Percentiles rank a stretch among this genome's conserved stretches.
Evolutionary conservation across 306 rosid species (phyloP).

Genomic region (Ceratonia siliqua): DNA sequence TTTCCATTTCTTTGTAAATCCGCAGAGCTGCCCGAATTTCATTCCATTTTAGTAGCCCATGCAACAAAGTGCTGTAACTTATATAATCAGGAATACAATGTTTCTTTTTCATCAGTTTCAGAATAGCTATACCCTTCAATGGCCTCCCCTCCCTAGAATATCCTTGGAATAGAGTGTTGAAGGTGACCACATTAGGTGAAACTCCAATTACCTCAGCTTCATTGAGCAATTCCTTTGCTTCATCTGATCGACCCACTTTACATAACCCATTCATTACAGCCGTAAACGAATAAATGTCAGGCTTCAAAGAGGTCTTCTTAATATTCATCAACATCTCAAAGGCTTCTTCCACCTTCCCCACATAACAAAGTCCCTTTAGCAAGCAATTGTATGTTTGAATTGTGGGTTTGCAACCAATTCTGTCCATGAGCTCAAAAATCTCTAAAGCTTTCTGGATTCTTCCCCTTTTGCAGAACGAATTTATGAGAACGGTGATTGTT

Average conservation of each 20-base stretch:
- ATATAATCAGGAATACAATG: conserved; percentile 65
- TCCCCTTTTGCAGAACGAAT: conserved; percentile 67
- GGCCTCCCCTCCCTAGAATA: conserved; percentile 79
- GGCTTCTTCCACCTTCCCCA: conserved; percentile 84
- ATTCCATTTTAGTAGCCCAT: conserved; percentile 76
- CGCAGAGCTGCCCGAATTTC: conserved; percentile 39
- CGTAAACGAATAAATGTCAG: conserved; percentile 67
- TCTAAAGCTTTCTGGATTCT: conserved; percentile 61
- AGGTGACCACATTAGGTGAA: conserved; percentile 58
- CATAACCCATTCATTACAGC: conserved; percentile 83
- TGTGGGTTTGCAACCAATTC: conserved; percentile 45
- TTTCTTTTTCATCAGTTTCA: conserved; percentile 61
- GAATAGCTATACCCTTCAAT: conserved; percentile 51
- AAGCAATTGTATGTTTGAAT: conserved; percentile 67
- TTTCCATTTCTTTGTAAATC: conserved; percentile 61
- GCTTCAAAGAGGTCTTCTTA: conserved; percentile 42
- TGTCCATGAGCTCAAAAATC: conserved; percentile 52
- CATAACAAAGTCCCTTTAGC: conserved; percentile 80
- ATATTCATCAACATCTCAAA: conserved; percentile 57
- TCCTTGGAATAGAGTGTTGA: conserved; percentile 70
- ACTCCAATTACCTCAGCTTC: conserved; percentile 65
- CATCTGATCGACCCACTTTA: conserved; percentile 79
- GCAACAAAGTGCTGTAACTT: conserved; percentile 63
- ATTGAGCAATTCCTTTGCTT: conserved; percentile 65
- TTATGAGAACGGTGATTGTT: conserved; percentile 55